Evolutionary conservation across 192 early-diverging fungal species (phyloP), one percentile per base, ranked within the genome.

Genomic region (Gigaspora rosea): DNA sequence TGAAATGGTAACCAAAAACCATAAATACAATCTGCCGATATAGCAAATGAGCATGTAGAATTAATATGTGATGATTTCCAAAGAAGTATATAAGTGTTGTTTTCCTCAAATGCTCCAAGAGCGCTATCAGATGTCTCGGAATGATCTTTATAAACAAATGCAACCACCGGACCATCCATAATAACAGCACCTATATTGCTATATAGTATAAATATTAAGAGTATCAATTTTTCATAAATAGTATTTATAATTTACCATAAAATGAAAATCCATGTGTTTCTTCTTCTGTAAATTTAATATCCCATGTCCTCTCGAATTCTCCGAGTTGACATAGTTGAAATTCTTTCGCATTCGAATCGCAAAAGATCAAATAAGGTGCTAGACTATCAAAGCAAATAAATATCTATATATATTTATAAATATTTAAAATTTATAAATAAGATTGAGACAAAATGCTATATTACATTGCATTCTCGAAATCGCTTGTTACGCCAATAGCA

Each of bases 91-190:
- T 47, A 46, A 20, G 36, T 66, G 8, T 66, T 66, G 18, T 66
- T 66, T 46, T 66, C 64, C 36, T 66, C 64, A 41, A 63, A 63
- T 16, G 27, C 8, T n/a, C 16, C 5, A 15, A 57, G n/a, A 20
- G 15, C 5, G 9, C 36, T 35, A 41, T 66, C 64, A 10, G 64
- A 66, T 4, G 32, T 0, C 9, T 54, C 18, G 3, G 22, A 27
- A 35, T 13, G 16, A 47, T 66, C 36, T 47, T 66, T 13, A 66
- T 47, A 66, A n/a, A 66, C 3, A 18, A 66, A 46, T 20, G 64
- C 64, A 11, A 66, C 36, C 32, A 66, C 41, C 4, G 64, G 64
- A 2, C 64, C 64, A n/a, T 66, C 64, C 64, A 66, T 66, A 18
- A 66, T 66, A 46, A 66, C 36, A 66, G 9, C 64, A 66, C 64